Percentiles rank a stretch among this genome's conserved stretches.
phyloP scores from a whole-genome alignment of 768 basidiomycete genomes.

The Kwoniella europaea region DNA sequence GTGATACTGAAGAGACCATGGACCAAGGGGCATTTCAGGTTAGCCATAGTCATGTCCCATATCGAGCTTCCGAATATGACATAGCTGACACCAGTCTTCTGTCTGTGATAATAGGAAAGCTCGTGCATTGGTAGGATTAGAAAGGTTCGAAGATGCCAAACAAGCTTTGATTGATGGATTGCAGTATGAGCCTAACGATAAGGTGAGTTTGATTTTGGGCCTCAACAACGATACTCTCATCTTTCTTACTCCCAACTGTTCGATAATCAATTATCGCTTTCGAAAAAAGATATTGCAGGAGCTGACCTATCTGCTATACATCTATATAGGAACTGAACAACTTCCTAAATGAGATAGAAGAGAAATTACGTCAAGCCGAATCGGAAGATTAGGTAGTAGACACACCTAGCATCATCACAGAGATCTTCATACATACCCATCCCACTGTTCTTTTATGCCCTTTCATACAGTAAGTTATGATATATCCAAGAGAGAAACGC shows the following conservation, averaged over 20 bases:
- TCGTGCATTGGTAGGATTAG: conserved; percentile 80
- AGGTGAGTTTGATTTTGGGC: conserved; percentile 60
- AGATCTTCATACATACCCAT: not conserved
- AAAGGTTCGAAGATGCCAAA: conserved; percentile 72
- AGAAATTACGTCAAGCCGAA: conserved; percentile 32
- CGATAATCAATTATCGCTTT: too few relatives aligned
- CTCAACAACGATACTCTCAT: conserved; percentile 25
- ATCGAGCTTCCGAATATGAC: too few relatives aligned
- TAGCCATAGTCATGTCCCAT: conserved; percentile 8
- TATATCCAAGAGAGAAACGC: too few relatives aligned
- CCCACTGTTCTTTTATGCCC: not conserved
- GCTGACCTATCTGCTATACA: not conserved
- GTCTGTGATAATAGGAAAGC: conserved; percentile 63
- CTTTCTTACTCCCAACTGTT: too few relatives aligned
- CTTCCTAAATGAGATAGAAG: conserved; percentile 51
- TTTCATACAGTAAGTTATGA: not conserved
- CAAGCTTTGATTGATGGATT: conserved; percentile 82
- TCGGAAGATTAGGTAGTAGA: not conserved
- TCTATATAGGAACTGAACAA: conserved; percentile 42
- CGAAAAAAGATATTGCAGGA: not conserved
- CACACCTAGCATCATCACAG: not conserved
- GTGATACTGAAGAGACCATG: conserved; percentile 81
- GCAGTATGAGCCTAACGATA: conserved; percentile 76
- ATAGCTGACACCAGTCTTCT: not conserved
- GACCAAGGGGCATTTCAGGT: conserved; percentile 93